Percentiles rank a stretch among this genome's conserved stretches.
Conservation (phyloP, 225 moss, liverwort and hornwort species). For the Sphagnum tenellum region DNA sequence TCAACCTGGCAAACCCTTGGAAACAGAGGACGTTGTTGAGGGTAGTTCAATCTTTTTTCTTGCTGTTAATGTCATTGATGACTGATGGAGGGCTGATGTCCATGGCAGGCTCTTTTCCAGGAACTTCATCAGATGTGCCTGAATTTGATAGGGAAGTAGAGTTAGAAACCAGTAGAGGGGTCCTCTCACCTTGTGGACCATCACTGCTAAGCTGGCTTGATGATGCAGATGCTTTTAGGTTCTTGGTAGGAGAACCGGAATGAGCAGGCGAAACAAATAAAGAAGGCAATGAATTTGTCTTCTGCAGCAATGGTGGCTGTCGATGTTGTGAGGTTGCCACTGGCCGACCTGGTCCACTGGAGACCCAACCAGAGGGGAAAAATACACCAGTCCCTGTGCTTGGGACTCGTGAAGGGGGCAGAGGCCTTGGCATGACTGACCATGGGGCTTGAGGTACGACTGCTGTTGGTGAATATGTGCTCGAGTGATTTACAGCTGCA, state of each 20-base stretch:
- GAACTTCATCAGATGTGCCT: no score
- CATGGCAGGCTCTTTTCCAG: no score
- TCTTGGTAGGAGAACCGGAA: conserved; percentile 31
- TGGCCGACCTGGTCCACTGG: conserved; percentile 54
- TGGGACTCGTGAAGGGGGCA: conserved; percentile 32
- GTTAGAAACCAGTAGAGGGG: no score
- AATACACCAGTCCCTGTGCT: conserved; percentile 57
- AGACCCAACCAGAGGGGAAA: conserved; percentile 44
- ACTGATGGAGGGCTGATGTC: no score
- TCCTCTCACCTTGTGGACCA: neutral
- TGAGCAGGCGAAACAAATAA: conserved; percentile 33
- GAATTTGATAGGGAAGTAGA: no score
- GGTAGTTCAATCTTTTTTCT: no score
- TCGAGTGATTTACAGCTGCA: conserved; percentile 18
- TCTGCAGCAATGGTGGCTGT: conserved; percentile 38
- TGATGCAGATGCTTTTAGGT: conserved; percentile 8
- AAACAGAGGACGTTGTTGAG: no score
- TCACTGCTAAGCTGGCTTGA: neutral
- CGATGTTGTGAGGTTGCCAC: conserved; percentile 22
- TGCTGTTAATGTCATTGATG: no score
- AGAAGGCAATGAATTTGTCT: conserved; percentile 51
- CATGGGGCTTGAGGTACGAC: conserved; percentile 28
- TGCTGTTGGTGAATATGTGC: conserved; percentile 27
- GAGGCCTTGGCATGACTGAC: conserved; percentile 39
- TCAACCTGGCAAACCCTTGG: no score